These are phyloP conservation scores for Nicotiana paniculata DNA, from an alignment of 257 asterid genomes.

Conservation along the genomic window DNA sequence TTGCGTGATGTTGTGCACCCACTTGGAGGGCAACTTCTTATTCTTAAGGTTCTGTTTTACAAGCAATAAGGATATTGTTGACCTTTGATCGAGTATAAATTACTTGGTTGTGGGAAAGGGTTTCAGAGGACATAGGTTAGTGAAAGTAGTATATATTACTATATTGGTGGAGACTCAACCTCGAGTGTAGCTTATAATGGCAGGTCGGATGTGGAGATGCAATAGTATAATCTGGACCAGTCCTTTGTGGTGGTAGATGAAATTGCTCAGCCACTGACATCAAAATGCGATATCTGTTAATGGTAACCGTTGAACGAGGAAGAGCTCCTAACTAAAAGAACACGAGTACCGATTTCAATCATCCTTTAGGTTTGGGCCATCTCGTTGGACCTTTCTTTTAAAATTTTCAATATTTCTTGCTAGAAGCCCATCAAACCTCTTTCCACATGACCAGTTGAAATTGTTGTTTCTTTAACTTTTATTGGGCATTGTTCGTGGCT, in stretches of 20 bases:
- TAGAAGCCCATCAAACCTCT: not conserved
- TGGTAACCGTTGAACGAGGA: not conserved
- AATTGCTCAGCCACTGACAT: not conserved
- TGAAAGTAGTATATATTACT: not conserved
- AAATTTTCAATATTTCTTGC: not conserved
- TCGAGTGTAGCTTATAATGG: not conserved
- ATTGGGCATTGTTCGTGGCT: not conserved
- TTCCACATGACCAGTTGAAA: not conserved
- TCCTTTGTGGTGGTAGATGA: not conserved
- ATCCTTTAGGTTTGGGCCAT: not conserved
- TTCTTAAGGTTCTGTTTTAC: not conserved
- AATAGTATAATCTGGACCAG: not conserved
- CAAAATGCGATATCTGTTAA: not conserved
- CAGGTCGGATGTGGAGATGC: not conserved
- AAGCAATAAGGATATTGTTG: not conserved
- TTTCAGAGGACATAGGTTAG: not conserved
- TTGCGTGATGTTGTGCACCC: not conserved
- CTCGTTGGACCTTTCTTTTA: not conserved
- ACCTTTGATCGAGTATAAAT: not conserved
- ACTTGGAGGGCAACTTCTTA: not conserved
- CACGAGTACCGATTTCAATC: not conserved
- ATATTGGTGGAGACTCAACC: not conserved
- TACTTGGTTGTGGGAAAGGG: not conserved
- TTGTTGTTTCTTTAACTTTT: not conserved
- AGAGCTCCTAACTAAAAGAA: not conserved